A percentile compares a stretch with the other conserved stretches of the same genome.
Evolutionary conservation across 139 green algal genomes (phyloP).

Genomic region (Closterium sp.): DNA sequence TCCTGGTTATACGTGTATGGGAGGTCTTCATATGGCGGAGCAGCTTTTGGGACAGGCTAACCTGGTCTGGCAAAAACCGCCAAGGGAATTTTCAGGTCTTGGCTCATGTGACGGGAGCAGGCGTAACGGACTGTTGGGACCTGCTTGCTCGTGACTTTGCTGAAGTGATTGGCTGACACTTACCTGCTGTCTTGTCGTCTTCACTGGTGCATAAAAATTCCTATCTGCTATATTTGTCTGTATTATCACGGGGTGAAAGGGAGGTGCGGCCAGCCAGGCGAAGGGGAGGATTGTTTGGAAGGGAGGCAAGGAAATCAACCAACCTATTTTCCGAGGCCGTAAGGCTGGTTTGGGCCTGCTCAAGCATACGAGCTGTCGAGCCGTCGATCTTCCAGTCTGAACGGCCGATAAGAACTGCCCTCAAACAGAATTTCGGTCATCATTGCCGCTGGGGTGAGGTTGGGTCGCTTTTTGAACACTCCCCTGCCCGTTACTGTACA

Average conservation of each 20-base stretch:
- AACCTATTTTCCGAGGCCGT: too few relatives aligned
- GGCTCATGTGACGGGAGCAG: background rate
- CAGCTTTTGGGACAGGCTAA: background rate
- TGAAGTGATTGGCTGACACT: background rate
- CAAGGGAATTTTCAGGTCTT: background rate
- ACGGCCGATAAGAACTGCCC: background rate
- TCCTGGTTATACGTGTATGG: too few relatives aligned
- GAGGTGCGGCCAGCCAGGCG: too few relatives aligned
- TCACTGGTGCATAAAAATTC: background rate
- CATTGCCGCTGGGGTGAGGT: too few relatives aligned
- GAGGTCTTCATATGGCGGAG: too few relatives aligned
- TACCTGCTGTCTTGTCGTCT: background rate
- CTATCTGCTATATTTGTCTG: background rate
- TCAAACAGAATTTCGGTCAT: too few relatives aligned
- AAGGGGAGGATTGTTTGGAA: too few relatives aligned
- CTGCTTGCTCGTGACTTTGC: background rate
- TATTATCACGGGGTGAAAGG: background rate
- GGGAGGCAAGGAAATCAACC: background rate
- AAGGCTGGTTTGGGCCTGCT: too few relatives aligned
- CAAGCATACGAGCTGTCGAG: too few relatives aligned
- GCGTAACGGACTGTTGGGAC: background rate
- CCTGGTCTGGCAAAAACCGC: background rate
- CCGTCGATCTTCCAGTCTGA: background rate
- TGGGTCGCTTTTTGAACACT: too few relatives aligned
- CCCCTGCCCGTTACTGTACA: too few relatives aligned